These are phyloP conservation scores for Nymphaea thermarum DNA, from an alignment of 164 flowering plant genomes.

Conservation along the genomic window DNA sequence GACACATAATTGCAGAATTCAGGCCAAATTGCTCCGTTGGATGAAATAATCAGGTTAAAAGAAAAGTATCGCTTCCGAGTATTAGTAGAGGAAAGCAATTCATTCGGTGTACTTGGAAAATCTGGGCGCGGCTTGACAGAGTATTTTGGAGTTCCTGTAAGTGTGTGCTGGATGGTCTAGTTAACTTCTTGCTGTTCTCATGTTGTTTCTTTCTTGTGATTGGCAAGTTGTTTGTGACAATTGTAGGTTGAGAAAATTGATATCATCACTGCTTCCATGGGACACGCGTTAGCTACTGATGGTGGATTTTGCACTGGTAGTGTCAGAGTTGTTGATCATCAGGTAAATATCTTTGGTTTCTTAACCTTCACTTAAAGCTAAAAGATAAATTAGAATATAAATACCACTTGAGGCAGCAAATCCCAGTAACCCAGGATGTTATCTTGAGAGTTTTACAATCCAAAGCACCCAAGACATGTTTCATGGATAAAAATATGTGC, in stretches of 20 bases:
- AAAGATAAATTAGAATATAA: background rate
- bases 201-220: constrained; percentile 7
- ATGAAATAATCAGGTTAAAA: constrained; percentile 71
- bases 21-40: constrained; percentile 89
- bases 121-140: constrained; percentile 94
- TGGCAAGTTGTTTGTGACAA: constrained; percentile 3
- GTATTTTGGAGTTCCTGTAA: constrained; percentile 67
- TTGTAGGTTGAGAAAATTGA: constrained; percentile 83
- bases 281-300: constrained; percentile 85
- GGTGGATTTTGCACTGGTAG: constrained; percentile 99
- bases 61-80: constrained; percentile 87
- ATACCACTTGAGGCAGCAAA: no score
- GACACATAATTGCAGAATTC: constrained; percentile 52
- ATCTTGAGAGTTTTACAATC: no score
- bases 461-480: no score
- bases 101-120: constrained; percentile 87
- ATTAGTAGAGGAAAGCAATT: constrained; percentile 88
- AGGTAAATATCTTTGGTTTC: constrained; percentile 31
- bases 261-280: constrained; percentile 94
- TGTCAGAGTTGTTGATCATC: constrained; percentile 85
- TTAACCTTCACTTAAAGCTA: background rate
- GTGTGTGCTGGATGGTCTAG: constrained; percentile 7
- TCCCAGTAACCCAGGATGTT: no score
- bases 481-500: no score
- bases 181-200: background rate